A percentile compares a stretch with the other conserved stretches of the same genome.
These are phyloP conservation scores for Entophlyctis helioformis DNA, from an alignment of 192 early-diverging fungal species.

Conservation along the genomic window DNA sequence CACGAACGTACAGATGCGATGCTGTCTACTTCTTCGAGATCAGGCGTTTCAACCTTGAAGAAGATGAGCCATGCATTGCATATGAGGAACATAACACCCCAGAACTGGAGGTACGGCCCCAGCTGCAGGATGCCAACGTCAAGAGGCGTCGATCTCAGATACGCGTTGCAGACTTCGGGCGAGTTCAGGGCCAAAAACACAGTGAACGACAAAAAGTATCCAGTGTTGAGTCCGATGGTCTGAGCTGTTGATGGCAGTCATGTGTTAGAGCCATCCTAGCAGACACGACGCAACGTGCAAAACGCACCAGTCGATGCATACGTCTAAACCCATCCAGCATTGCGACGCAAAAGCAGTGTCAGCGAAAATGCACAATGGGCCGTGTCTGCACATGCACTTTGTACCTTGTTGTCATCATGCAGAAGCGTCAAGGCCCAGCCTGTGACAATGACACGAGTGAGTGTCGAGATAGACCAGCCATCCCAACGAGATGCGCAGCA, in stretches of 20 bases:
- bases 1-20: too few species aligned
- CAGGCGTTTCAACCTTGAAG: conserved; percentile 55
- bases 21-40: neutral
- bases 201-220: conserved; percentile 93
- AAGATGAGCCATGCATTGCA: conserved; percentile 76
- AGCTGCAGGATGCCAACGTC: conserved; percentile 66
- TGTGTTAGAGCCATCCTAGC: too few species aligned
- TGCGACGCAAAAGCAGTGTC: too few species aligned
- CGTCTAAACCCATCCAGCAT: too few species aligned
- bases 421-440: conserved; percentile 92
- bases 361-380: too few species aligned
- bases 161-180: conserved; percentile 87
- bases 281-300: too few species aligned
- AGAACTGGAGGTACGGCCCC: conserved; percentile 82
- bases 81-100: conserved; percentile 80
- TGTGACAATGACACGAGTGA: too few species aligned
- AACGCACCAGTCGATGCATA: too few species aligned
- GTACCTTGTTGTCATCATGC: conserved; percentile 73
- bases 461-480: too few species aligned
- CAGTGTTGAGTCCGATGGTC: conserved; percentile 91
- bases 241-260: conserved; percentile 91
- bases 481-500: too few species aligned
- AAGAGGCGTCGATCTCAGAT: conserved; percentile 52
- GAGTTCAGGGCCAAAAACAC: conserved; percentile 95
- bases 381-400: too few species aligned